phyloP scores from a whole-genome alignment of 2,329 filamentous ascomycete species.

The Madurella mycetomatis region DNA sequence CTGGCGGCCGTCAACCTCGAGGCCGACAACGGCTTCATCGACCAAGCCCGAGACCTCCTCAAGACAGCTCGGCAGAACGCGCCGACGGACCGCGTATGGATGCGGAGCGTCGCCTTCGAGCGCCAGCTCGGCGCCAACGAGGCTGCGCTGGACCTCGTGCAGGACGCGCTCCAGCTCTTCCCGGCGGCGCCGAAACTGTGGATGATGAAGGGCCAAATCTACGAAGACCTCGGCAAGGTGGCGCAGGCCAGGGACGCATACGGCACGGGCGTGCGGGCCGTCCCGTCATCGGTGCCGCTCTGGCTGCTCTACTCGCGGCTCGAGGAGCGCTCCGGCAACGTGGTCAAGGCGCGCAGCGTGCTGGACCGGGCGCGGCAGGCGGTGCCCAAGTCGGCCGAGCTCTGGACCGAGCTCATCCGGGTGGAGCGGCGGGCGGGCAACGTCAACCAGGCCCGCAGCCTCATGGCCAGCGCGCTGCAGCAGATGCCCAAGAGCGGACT shows the following conservation, averaged over 20 bases:
- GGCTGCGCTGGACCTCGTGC: slow-evolving; percentile 78
- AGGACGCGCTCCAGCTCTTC: slow-evolving; percentile 81
- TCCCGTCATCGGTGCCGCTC: slow-evolving; percentile 75
- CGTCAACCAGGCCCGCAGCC: slow-evolving; percentile 73
- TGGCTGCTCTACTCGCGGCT: slow-evolving; percentile 87
- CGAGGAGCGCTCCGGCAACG: slow-evolving; percentile 76
- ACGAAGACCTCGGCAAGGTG: slow-evolving; percentile 74
- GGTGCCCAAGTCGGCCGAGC: slow-evolving; percentile 74
- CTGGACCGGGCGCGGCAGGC: slow-evolving; percentile 87
- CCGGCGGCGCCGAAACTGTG: slow-evolving; percentile 83
- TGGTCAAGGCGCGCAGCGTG: slow-evolving; percentile 89
- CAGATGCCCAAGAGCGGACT: slow-evolving; percentile 84
- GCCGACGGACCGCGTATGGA: slow-evolving; percentile 93
- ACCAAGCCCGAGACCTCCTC: slow-evolving; percentile 77
- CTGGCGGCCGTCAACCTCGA: slow-evolving; percentile 94
- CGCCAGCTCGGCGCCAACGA: slow-evolving; percentile 76
- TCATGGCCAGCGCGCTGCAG: slow-evolving; percentile 91
- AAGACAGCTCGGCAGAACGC: slow-evolving; percentile 80
- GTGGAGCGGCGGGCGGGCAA: slow-evolving; percentile 87
- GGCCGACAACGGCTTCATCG: slow-evolving; percentile 78
- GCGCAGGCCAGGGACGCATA: slow-evolving; percentile 88
- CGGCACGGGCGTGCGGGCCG: slow-evolving; percentile 79
- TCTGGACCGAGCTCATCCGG: slow-evolving; percentile 93
- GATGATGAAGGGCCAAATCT: slow-evolving; percentile 99
- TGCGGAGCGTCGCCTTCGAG: slow-evolving; percentile 93